phyloP scores from a whole-genome alignment of 148 eudicot genomes.

The Persicaria tinctoria region DNA sequence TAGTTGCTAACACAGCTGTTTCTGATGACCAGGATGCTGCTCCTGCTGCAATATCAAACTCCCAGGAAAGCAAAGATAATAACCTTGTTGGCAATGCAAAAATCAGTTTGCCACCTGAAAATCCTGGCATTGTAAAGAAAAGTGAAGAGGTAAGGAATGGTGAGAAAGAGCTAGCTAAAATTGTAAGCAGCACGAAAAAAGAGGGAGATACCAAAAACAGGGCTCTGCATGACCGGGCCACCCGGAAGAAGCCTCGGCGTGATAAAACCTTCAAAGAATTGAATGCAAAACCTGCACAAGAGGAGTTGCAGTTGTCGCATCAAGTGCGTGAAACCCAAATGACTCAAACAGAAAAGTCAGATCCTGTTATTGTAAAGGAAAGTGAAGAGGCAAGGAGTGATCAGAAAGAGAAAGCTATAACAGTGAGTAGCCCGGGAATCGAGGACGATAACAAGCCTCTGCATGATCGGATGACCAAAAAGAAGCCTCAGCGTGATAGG shows the following conservation, averaged over 20 bases:
- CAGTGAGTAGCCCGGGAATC: too few relatives aligned
- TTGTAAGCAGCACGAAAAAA: conserved; percentile 16
- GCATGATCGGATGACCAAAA: background rate
- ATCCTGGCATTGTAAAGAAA: conserved; percentile 16
- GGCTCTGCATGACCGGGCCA: background rate
- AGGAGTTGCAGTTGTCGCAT: too few relatives aligned
- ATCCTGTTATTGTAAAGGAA: too few relatives aligned
- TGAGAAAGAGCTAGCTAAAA: conserved; percentile 16
- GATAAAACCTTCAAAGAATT: too few relatives aligned
- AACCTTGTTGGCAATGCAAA: conserved; percentile 17
- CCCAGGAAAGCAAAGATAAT: conserved; percentile 11
- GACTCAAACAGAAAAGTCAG: too few relatives aligned
- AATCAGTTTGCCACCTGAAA: conserved; percentile 11
- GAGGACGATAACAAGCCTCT: too few relatives aligned
- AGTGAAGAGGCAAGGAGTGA: too few relatives aligned
- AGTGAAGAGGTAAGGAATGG: conserved; percentile 9
- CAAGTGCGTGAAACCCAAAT: too few relatives aligned
- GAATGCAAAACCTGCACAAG: too few relatives aligned
- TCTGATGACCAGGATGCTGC: conserved; percentile 28
- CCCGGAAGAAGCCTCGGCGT: conserved; percentile 3
- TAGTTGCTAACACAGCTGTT: conserved; percentile 3
- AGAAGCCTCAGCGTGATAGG: background rate
- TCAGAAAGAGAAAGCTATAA: too few relatives aligned
- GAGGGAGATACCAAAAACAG: conserved; percentile 12
- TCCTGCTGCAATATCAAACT: conserved; percentile 17